These are phyloP conservation scores for Phoma sp. DNA, from an alignment of 2,329 filamentous ascomycete genomes.

Conservation along the genomic window DNA sequence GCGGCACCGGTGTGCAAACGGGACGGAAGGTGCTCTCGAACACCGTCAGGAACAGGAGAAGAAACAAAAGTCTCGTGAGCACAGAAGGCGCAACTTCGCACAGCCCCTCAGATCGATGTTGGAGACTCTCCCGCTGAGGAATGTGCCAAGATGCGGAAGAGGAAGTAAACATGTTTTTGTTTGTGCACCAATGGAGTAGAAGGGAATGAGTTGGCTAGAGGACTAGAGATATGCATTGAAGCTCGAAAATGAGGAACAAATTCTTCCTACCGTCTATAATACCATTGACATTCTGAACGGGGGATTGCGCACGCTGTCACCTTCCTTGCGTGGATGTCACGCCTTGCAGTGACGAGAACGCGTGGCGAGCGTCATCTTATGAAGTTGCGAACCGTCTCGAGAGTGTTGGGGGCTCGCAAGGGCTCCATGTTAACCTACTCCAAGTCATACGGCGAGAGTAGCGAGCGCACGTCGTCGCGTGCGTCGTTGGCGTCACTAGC, in stretches of 20 bases:
- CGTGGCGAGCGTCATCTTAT: slow-evolving; percentile 6
- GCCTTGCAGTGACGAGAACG: slow-evolving; percentile 1
- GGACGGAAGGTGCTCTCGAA: slow-evolving; percentile 30
- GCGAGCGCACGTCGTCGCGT: neutral
- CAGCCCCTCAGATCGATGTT: neutral
- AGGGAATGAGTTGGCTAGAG: slow-evolving; percentile 21
- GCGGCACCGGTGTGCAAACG: slow-evolving; percentile 31
- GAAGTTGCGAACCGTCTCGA: neutral
- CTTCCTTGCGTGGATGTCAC: slow-evolving; percentile 10
- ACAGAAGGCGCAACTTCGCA: slow-evolving; percentile 17
- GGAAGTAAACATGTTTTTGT: slow-evolving; percentile 10
- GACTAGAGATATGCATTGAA: slow-evolving; percentile 12
- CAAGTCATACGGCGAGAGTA: too few relatives aligned
- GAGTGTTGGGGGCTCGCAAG: too few relatives aligned
- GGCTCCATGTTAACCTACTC: neutral
- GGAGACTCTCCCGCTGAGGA: slow-evolving; percentile 11
- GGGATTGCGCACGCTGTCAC: neutral
- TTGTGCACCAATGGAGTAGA: slow-evolving; percentile 13
- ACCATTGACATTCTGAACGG: slow-evolving; percentile 4
- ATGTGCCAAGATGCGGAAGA: slow-evolving; percentile 19
- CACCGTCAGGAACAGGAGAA: slow-evolving; percentile 22
- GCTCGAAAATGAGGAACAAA: neutral
- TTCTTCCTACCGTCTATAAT: slow-evolving; percentile 8
- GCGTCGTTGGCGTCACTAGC: neutral
- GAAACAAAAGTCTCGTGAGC: slow-evolving; percentile 13